A percentile compares a stretch with the other conserved stretches of the same genome.
These are phyloP conservation scores for Selaginella moellendorffii DNA, from an alignment of 75 land plant genomes.

Conservation along the genomic window DNA sequence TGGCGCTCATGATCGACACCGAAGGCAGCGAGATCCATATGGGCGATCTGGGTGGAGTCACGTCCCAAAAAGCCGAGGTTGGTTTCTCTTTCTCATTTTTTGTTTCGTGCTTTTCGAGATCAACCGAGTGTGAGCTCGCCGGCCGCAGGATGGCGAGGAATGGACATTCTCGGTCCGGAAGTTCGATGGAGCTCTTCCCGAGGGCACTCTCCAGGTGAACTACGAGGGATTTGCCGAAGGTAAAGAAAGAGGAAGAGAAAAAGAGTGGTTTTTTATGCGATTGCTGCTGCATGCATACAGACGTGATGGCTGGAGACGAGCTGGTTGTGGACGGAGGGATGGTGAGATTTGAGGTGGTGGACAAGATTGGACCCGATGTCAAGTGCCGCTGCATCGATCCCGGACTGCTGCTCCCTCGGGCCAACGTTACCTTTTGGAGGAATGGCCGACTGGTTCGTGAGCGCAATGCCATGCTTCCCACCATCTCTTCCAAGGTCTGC, in stretches of 20 bases:
- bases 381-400: constrained; percentile 86
- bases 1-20: constrained; percentile 95
- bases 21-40: constrained; percentile 98
- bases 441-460: constrained; percentile 79
- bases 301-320: constrained; percentile 83
- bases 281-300: constrained; percentile 23
- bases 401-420: constrained; percentile 81
- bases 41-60: constrained; percentile 79
- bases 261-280: too few species aligned
- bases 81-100: neutral
- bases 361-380: constrained; percentile 97
- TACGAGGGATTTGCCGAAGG: constrained; percentile 99
- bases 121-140: neutral
- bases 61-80: constrained; percentile 86
- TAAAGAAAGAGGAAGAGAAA: too few species aligned
- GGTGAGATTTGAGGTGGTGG: constrained; percentile 89
- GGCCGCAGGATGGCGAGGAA: constrained; percentile 76
- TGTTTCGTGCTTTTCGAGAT: constrained; percentile 1
- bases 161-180: constrained; percentile 86
- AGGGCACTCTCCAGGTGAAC: constrained; percentile 61
- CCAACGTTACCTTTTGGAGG: constrained; percentile 92
- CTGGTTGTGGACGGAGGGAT: constrained; percentile 96
- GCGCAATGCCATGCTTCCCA: constrained; percentile 95
- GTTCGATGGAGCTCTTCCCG: constrained; percentile 46
- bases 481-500: constrained; percentile 85